A percentile compares a stretch with the other conserved stretches of the same genome.
These are phyloP conservation scores for Sclerospora graminicola DNA, from an alignment of 352 stramenopile species.

Conservation along the genomic window DNA sequence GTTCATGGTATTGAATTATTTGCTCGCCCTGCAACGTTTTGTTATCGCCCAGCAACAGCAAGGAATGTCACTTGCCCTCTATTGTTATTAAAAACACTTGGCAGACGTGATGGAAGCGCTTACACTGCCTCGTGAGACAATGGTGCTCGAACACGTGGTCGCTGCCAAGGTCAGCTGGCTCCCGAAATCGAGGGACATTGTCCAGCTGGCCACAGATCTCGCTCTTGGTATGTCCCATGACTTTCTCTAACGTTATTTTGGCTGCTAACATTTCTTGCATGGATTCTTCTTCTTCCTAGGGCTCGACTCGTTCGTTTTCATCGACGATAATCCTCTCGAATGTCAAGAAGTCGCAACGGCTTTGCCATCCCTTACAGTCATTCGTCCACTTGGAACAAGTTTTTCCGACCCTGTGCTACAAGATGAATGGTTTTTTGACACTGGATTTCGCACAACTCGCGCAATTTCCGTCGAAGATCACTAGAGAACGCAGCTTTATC, in stretches of 20 bases:
- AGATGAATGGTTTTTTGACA: slow-evolving; percentile 47
- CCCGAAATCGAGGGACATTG: slow-evolving; percentile 50
- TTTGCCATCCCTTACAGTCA: slow-evolving; percentile 38
- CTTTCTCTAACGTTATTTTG: too few species aligned
- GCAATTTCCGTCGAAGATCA: too few species aligned
- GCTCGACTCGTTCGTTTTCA: slow-evolving; percentile 53
- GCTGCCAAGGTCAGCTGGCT: too few species aligned
- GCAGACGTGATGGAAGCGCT: slow-evolving; percentile 48
- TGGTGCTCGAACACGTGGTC: slow-evolving; percentile 52
- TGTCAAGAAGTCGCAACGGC: slow-evolving; percentile 44
- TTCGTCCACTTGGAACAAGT: too few species aligned
- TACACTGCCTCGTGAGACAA: slow-evolving; percentile 22
- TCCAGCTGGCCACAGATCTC: slow-evolving; percentile 38
- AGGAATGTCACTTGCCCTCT: slow-evolving; percentile 45
- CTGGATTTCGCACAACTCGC: slow-evolving; percentile 9
- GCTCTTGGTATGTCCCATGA: slow-evolving; percentile 32
- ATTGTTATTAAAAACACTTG: slow-evolving; percentile 60
- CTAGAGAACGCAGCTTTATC: slow-evolving; percentile 45
- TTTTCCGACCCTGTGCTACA: slow-evolving; percentile 29
- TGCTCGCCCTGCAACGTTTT: slow-evolving; percentile 54
- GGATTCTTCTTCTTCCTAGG: slow-evolving; percentile 5
- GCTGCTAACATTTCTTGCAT: too few species aligned
- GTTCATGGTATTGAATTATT: too few species aligned
- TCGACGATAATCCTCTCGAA: too few species aligned
- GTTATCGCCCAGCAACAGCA: slow-evolving; percentile 29